Base-by-base conservation (phyloP, 495 filamentous ascomycete species). In the Neurospora sp. region DNA sequence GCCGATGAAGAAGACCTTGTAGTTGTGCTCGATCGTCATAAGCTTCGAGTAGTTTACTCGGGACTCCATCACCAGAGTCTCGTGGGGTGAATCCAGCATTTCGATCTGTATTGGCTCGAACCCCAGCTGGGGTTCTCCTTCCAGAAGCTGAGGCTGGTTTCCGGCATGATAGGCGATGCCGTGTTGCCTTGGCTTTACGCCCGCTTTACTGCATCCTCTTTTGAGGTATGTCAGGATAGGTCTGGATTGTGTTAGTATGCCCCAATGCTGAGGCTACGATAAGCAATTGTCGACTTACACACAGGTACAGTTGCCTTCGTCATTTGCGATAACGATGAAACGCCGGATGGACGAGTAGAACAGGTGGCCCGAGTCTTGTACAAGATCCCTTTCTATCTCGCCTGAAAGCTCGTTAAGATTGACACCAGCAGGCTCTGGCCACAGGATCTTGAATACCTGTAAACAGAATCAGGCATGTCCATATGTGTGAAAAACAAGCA, bases 211-310 rank as follows among this genome's bases (percentile, higher is more conserved):
- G 71, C 84, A 86, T 8, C 76, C 84, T 72, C 79, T 77, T 40
- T 77, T 79, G 12, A 80, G 80, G 48, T 86, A 86, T 2, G 84
- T 86, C 59, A 84, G 75, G 70, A 86, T 85, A 6, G 84, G 84
- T 37, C 84, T 86, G 70, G 16, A 3, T 3, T 8, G 1, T 5
- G 71, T 79, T 40, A 78, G 76, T 40, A 40, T 71, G 31, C 31
- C 39, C n/a, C 4, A 4, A 9, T 14, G 40, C 68, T 2, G 20
- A 68, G 40, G 1, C 53, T 16, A 8, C 14, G 59, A 9, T n/a
- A 45, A 22, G 22, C 3, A 45, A 27, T 61, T 68, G 27, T 35
- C 31, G 6, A 71, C 83, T 80, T 78, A 86, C 84, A 86, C 83
- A 80, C 84, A 86, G 37, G 83, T 83, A 68, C 82, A 83, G 69